phyloP scores from a whole-genome alignment of 2,329 filamentous ascomycete species.

The Cercospora berteroae region DNA sequence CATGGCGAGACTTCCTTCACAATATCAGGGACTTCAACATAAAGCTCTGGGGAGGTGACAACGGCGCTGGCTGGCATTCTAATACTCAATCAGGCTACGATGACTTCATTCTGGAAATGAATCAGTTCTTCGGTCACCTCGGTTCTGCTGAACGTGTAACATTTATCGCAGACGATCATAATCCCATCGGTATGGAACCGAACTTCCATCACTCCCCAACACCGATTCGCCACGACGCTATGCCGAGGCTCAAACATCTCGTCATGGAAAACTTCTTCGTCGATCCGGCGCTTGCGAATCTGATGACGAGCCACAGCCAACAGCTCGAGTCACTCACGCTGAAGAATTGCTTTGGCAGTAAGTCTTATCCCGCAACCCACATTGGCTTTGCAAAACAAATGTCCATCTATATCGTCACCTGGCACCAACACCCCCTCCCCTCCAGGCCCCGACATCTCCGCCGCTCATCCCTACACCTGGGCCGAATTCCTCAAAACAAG shows the following conservation, averaged over 20 bases:
- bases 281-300: constrained; percentile 2
- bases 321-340: neutral
- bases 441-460: neutral
- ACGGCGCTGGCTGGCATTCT: constrained; percentile 10
- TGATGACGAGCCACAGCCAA: neutral
- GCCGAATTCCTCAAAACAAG: neutral
- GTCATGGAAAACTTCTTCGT: constrained; percentile 10
- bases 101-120: neutral
- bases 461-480: neutral
- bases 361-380: neutral
- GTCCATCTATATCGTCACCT: neutral
- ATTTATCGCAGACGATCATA: neutral
- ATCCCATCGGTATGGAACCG: neutral
- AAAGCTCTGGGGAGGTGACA: constrained; percentile 9
- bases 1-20: constrained; percentile 1
- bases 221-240: neutral
- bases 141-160: neutral
- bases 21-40: neutral
- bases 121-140: constrained; percentile 9
- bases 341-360: constrained; percentile 1
- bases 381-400: neutral
- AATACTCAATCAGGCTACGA: constrained; percentile 4
- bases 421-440: neutral
- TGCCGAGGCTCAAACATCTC: constrained; percentile 6
- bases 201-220: neutral